Conservation (phyloP, 1,284 basidiomycete genomes). For the Malassezia furfur region DNA sequence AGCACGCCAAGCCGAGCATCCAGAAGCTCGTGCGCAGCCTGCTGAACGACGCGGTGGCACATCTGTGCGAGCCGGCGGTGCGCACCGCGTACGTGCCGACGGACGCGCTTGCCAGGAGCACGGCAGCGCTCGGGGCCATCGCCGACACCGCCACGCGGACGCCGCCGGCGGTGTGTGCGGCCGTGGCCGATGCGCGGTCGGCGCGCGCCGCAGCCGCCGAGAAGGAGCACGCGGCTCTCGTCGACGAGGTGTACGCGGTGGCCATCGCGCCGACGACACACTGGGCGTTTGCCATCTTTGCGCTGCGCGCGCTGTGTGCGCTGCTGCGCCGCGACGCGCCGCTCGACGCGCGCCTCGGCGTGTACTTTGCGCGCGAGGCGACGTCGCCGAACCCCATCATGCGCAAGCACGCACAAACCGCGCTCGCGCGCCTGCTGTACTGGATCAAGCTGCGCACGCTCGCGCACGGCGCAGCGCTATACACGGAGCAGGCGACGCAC, state of each 20-base stretch:
- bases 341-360: constrained; percentile 58
- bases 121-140: constrained; percentile 4
- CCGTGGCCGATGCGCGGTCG: constrained; percentile 30
- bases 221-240: constrained; percentile 50
- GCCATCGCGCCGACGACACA: constrained; percentile 63
- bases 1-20: constrained; percentile 84
- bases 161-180: constrained; percentile 27
- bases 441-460: constrained; percentile 78
- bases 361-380: constrained; percentile 45
- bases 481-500: constrained; percentile 69
- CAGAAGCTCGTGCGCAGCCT: constrained; percentile 73
- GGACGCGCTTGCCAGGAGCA: constrained; percentile 20
- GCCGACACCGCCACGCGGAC: background rate
- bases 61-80: constrained; percentile 45
- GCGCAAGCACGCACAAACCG: constrained; percentile 65
- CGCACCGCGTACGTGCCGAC: constrained; percentile 24
- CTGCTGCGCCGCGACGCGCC: constrained; percentile 68
- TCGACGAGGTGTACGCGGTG: constrained; percentile 61
- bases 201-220: constrained; percentile 47
- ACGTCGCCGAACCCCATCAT: constrained; percentile 71
- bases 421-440: constrained; percentile 63
- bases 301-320: constrained; percentile 62
- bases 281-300: constrained; percentile 82
- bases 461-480: constrained; percentile 61
- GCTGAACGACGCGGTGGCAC: constrained; percentile 57